Conservation (phyloP, 2,329 filamentous ascomycete species). For the Berkeleyomyces rouxiae region DNA sequence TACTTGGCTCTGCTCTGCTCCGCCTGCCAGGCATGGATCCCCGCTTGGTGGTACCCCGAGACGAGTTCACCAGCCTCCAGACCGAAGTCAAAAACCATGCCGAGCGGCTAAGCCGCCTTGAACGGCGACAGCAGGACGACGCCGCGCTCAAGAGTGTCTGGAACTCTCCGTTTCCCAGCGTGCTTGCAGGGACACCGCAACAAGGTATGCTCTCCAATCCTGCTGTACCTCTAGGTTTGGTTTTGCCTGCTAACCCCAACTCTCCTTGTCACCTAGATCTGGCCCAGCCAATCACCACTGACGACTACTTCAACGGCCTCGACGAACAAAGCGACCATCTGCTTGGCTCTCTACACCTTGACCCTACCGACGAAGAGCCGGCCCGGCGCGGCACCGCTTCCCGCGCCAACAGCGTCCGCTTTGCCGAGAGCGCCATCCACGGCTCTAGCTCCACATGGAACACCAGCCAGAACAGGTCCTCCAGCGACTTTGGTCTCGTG, state of each 20-base stretch:
- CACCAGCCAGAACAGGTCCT: slow-evolving; percentile 52
- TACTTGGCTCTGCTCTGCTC: not conserved
- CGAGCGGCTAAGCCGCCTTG: slow-evolving; percentile 43
- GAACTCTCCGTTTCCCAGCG: slow-evolving; percentile 83
- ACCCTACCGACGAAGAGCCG: slow-evolving; percentile 65
- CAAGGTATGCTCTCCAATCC: slow-evolving; percentile 42
- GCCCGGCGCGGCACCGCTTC: slow-evolving; percentile 75
- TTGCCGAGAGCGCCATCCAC: slow-evolving; percentile 88
- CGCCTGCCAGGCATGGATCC: slow-evolving; percentile 40
- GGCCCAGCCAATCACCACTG: slow-evolving; percentile 24
- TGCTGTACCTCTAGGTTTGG: not conserved
- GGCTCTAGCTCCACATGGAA: slow-evolving; percentile 71
- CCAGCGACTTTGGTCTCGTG: slow-evolving; percentile 62
- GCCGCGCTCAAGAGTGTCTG: slow-evolving; percentile 68
- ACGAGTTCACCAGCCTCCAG: slow-evolving; percentile 51
- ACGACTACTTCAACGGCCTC: slow-evolving; percentile 76
- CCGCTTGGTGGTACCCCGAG: slow-evolving; percentile 40
- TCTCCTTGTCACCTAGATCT: slow-evolving; percentile 7
- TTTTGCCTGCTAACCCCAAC: not conserved
- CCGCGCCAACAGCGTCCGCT: slow-evolving; percentile 89
- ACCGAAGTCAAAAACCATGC: slow-evolving; percentile 55
- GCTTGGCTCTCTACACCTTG: slow-evolving; percentile 66
- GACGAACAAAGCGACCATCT: slow-evolving; percentile 73
- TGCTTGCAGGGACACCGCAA: slow-evolving; percentile 66
- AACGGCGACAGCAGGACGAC: slow-evolving; percentile 52